Evolutionary conservation across 1,284 basidiomycete genomes (phyloP).

Genomic region (Neonothopanus nambi): DNA sequence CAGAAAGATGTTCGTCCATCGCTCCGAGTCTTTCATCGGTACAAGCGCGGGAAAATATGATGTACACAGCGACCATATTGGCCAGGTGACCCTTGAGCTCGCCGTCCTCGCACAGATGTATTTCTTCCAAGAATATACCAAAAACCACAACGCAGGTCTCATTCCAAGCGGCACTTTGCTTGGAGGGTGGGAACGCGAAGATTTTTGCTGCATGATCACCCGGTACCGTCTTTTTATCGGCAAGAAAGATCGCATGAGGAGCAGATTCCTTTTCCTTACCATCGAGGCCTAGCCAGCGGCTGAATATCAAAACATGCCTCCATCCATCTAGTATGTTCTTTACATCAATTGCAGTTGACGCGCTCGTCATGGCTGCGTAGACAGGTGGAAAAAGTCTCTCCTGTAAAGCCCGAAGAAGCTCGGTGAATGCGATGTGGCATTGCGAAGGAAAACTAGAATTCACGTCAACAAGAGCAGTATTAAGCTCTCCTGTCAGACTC

Average conservation of each 20-base stretch:
- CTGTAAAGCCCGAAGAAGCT: slow-evolving; percentile 32
- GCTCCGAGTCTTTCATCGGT: slow-evolving; percentile 12
- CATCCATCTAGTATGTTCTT: slow-evolving; percentile 37
- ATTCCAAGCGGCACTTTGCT: slow-evolving; percentile 14
- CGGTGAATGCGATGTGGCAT: slow-evolving; percentile 27
- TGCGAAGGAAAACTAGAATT: slow-evolving; percentile 30
- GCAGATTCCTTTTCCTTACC: slow-evolving; percentile 11
- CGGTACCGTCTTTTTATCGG: neutral
- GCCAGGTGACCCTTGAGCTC: slow-evolving; percentile 36
- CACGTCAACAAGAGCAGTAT: neutral
- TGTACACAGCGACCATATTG: slow-evolving; percentile 37
- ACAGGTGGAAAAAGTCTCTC: slow-evolving; percentile 19
- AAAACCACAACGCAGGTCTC: slow-evolving; percentile 29
- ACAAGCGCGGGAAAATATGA: slow-evolving; percentile 27
- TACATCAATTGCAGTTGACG: neutral
- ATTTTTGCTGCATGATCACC: slow-evolving; percentile 21
- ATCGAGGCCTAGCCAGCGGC: slow-evolving; percentile 43
- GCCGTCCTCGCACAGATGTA: slow-evolving; percentile 26
- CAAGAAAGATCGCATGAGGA: neutral
- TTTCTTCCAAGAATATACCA: slow-evolving; percentile 43
- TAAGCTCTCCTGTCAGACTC: neutral
- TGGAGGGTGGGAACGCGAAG: slow-evolving; percentile 8
- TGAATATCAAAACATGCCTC: slow-evolving; percentile 44
- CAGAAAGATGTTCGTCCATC: slow-evolving; percentile 39
- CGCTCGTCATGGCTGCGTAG: neutral